Evolutionary conservation across 352 stramenopile genomes (phyloP).

Genomic region (Phytophthora cactorum): DNA sequence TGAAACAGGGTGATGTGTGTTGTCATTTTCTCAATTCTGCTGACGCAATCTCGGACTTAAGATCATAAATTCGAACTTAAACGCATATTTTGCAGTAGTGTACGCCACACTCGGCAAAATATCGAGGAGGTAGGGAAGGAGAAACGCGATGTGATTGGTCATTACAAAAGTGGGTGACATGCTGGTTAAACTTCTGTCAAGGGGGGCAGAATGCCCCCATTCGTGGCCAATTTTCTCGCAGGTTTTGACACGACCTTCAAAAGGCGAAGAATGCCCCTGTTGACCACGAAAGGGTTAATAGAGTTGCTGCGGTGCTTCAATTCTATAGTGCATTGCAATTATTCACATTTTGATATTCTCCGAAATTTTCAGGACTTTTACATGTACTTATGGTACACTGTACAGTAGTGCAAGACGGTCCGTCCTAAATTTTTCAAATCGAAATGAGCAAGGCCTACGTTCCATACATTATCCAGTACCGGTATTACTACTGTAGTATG

Average conservation of each 20-base stretch:
- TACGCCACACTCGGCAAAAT: background rate
- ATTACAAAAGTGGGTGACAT: background rate
- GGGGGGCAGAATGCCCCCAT: background rate
- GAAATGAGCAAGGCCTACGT: too few relatives aligned
- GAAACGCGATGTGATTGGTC: background rate
- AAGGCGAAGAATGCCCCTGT: background rate
- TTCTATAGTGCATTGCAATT: too few relatives aligned
- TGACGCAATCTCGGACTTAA: constrained; percentile 10
- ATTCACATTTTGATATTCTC: too few relatives aligned
- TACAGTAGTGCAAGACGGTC: too few relatives aligned
- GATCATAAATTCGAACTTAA: background rate
- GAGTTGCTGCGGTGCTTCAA: too few relatives aligned
- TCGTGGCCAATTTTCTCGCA: background rate
- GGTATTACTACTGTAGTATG: too few relatives aligned
- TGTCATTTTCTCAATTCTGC: background rate
- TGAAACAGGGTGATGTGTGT: background rate
- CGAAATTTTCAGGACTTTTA: too few relatives aligned
- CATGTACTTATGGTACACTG: too few relatives aligned
- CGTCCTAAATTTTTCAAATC: too few relatives aligned
- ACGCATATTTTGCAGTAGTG: background rate
- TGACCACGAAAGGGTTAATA: constrained; percentile 3
- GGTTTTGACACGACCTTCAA: background rate
- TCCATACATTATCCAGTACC: too few relatives aligned
- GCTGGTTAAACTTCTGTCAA: background rate
- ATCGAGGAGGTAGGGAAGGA: background rate